Base-by-base conservation (phyloP, 2,329 filamentous ascomycete species). In the Ascochyta lentis region DNA sequence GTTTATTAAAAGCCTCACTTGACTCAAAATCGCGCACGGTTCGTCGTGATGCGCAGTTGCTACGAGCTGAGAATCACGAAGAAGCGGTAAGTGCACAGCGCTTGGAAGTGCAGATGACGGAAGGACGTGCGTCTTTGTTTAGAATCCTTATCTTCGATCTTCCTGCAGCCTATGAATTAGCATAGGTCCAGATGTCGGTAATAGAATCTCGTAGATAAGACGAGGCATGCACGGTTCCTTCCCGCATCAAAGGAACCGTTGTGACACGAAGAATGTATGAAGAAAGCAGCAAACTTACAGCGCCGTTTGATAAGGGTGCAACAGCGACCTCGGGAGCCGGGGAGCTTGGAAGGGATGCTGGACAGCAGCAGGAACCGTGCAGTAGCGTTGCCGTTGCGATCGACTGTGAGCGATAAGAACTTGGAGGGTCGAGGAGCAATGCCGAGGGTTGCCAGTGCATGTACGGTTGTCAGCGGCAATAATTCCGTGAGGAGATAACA, bases 61-160 rank as follows among this genome's bases (percentile, higher is more conserved):
- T 60, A 64, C 65, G 63, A 64, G 67, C 60, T 68, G 65, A 60
- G 60, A 59, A 59, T 54, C 58, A 65, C 61, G 59, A 70, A 70
- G 66, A 68, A 65, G 70, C 73, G 73, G 73, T 76, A 72, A 72
- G 53, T 56, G 53, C 72, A 75, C 73, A 69, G 67, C 66, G 64
- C 67, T 61, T 66, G 55, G 49, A 60, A 41, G 60, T 54, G 62
- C 70, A 68, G 69, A 73, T 73, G 71, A 68, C 65, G 67, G 63
- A 56, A 65, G 58, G 58, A 63, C 58, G 65, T 63, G 70, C 72
- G 54, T 53, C 49, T 74, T 74, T 73, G 70, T 74, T 69, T 60
- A 61, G 64, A 61, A 55, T 55, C 54, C 70, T 74, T 75, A 74
- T 75, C 71, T 65, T 47, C 43, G 53, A 47, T 50, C 42, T 47